A percentile compares a stretch with the other conserved stretches of the same genome.
Evolutionary conservation across 2,329 filamentous ascomycete genomes (phyloP).

Genomic region (Macrophomina pseudophaseolina): DNA sequence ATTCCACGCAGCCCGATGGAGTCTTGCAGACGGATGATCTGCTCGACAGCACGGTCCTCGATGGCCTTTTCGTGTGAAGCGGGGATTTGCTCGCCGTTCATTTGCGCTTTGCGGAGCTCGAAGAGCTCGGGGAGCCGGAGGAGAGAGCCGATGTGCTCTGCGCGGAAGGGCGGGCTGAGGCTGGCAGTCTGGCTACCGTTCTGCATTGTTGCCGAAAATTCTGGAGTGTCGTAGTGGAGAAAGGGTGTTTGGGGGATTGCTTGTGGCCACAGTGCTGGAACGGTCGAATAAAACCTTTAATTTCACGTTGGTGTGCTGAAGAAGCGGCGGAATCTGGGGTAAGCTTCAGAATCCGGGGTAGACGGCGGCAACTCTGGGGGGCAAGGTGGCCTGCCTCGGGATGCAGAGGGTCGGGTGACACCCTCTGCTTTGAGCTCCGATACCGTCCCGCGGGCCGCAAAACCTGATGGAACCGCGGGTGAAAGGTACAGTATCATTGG

Average conservation of each 20-base stretch:
- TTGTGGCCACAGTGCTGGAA: too few species aligned
- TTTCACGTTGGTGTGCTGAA: too few species aligned
- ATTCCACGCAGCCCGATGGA: constrained; percentile 67
- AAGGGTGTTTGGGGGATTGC: not conserved
- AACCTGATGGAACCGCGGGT: too few species aligned
- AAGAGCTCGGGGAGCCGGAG: constrained; percentile 69
- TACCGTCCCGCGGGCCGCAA: too few species aligned
- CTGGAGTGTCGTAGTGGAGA: not conserved
- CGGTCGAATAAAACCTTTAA: too few species aligned
- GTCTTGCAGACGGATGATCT: constrained; percentile 62
- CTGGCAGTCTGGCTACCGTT: constrained; percentile 41
- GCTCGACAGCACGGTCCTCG: constrained; percentile 56
- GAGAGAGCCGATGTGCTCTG: constrained; percentile 74
- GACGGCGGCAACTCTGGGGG: too few species aligned
- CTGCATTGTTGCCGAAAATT: not conserved
- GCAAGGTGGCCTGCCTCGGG: too few species aligned
- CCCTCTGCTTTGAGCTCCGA: too few species aligned
- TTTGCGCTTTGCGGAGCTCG: constrained; percentile 59
- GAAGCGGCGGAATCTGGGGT: too few species aligned
- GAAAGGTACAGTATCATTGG: too few species aligned
- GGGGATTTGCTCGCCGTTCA: constrained; percentile 54
- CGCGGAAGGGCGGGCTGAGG: constrained; percentile 66
- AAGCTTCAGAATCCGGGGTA: too few species aligned
- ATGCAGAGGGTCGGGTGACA: too few species aligned
- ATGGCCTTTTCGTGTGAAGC: constrained; percentile 64